Conservation (phyloP, 2,329 filamentous ascomycete genomes). For the Pseudogymnoascus pannorum region DNA sequence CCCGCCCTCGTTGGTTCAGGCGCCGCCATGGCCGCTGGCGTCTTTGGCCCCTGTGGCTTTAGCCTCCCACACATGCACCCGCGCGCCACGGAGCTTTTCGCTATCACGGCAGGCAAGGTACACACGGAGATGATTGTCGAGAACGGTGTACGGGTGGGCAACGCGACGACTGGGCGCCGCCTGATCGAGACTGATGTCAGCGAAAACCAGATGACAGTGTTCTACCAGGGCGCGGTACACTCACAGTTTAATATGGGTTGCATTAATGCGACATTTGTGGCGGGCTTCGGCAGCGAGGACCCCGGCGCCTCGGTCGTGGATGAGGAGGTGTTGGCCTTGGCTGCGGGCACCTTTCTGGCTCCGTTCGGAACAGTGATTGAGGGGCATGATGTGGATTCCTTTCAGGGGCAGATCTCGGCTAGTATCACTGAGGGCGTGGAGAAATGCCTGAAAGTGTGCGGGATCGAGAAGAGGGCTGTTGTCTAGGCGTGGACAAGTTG, state of each 20-base stretch:
- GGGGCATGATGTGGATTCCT: slow-evolving; percentile 40
- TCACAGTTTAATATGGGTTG: slow-evolving; percentile 51
- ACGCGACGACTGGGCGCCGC: slow-evolving; percentile 32
- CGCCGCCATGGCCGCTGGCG: slow-evolving; percentile 40
- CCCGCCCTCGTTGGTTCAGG: slow-evolving; percentile 40
- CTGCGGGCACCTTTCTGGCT: slow-evolving; percentile 38
- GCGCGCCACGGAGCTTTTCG: slow-evolving; percentile 42
- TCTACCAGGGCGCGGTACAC: slow-evolving; percentile 48
- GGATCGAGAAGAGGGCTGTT: slow-evolving; percentile 22
- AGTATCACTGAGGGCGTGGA: slow-evolving; percentile 47
- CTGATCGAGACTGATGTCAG: slow-evolving; percentile 35
- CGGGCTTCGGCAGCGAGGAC: slow-evolving; percentile 43
- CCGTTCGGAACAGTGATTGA: slow-evolving; percentile 39
- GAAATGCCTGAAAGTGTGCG: slow-evolving; percentile 44
- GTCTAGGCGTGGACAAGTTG: background rate
- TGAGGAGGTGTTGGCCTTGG: slow-evolving; percentile 43
- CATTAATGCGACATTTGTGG: slow-evolving; percentile 42
- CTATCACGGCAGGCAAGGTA: slow-evolving; percentile 40
- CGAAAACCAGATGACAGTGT: slow-evolving; percentile 43
- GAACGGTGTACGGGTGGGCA: slow-evolving; percentile 40
- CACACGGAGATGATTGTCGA: slow-evolving; percentile 45
- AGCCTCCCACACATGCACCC: slow-evolving; percentile 44
- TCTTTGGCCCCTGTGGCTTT: slow-evolving; percentile 44
- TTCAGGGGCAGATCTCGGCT: slow-evolving; percentile 37
- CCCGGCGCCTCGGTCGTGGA: slow-evolving; percentile 43